Evolutionary conservation across 2,329 filamentous ascomycete species (phyloP).

Genomic region (Cytospora schulzeri): DNA sequence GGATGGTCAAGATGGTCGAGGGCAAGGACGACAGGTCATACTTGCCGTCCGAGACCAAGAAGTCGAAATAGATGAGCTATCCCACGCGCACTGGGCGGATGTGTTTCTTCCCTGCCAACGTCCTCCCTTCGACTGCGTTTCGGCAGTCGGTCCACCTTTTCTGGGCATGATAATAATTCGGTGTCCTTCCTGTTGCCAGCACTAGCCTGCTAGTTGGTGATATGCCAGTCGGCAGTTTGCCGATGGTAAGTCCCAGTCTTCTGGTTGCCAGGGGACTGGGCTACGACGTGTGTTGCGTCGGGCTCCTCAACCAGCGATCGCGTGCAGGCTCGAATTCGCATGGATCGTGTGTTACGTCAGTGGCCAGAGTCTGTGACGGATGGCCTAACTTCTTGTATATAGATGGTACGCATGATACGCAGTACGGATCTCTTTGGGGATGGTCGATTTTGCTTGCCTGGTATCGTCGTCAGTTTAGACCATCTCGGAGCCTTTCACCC

Average conservation of each 20-base stretch:
- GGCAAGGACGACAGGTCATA: conserved; percentile 56
- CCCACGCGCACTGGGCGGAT: neutral
- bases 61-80: conserved; percentile 41
- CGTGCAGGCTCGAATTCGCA: too few relatives aligned
- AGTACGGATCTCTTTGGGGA: neutral
- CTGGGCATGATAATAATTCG: neutral
- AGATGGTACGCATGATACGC: neutral
- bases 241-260: neutral
- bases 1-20: conserved; percentile 72
- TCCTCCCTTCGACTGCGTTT: neutral
- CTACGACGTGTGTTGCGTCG: neutral
- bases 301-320: neutral
- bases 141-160: neutral
- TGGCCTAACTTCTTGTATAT: neutral
- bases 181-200: neutral
- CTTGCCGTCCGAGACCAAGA: conserved; percentile 46
- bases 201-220: neutral
- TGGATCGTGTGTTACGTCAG: neutral
- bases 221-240: neutral
- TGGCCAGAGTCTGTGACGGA: neutral
- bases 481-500: neutral
- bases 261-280: neutral
- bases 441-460: neutral
- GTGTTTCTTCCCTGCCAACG: neutral
- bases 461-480: neutral